Base-by-base conservation (phyloP, 2,329 filamentous ascomycete genomes). In the Colletotrichum falcatum region DNA sequence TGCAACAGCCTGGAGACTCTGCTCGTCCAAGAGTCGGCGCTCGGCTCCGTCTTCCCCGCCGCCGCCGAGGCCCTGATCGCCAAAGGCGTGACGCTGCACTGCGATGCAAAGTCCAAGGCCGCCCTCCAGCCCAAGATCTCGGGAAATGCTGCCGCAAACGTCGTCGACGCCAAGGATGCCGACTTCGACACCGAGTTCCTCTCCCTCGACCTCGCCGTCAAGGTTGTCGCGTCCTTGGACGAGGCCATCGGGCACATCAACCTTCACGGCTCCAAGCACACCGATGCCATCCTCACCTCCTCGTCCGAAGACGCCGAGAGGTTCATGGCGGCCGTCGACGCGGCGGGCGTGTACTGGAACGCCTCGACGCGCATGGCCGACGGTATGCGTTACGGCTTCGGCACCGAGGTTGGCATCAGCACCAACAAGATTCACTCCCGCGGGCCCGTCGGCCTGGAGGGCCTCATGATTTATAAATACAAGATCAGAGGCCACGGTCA, bases 341-440 rank as follows among this genome's bases (percentile, higher is more conserved):
- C 94, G 35, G 92, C 94, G 0, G 95, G 95, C 62, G 95, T 95
- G 23, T 99, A 97, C 86, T 98, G 95, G 94, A 99, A 99, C 79
- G 93, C 94, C 9, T 97, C 94, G 30, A 97, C 94, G 11, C 89
- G 96, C 61, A 95, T 99, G 83, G 94, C 95, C 7, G 96, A 99
- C 80, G 96, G 96, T 9, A 98, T 97, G 92, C 88, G 96, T 51
- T 98, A 97, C 79, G 96, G 96, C 9, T 99, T 99, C 81, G 96
- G 96, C 58, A 98, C 96, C 0, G 96, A 99, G 83, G 96, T 99
- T 30, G 96, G 96, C 65, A 98, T 99, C 82, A 97, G 93, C 83
- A 99, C 96, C 60, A 99, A 98, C 85, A 99, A 98, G 85, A 97
- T 99, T 73, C 96, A 99, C 79, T 93, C 94, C 1, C 87, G 96